Base-by-base conservation (phyloP, 257 asterid genomes). In the Verbascum thapsus region DNA sequence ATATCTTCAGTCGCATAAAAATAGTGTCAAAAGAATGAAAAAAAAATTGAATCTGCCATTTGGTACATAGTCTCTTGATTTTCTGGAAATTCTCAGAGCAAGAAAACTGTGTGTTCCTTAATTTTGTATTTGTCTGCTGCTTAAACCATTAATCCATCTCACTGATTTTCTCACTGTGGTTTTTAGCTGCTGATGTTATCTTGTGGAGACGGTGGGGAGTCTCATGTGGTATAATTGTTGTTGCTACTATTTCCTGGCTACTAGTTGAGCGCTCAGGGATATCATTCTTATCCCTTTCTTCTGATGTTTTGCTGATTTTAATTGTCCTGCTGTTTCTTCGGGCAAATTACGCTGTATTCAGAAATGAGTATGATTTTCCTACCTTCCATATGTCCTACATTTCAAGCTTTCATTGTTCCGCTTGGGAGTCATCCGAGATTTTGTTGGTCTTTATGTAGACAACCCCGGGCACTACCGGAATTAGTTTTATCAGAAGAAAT, bases 401-500 rank as follows among this genome's bases (percentile, higher is more conserved):
- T 76, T 61, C 47, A 17, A 37, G 9, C 40, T 50, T 44, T 39
- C 16, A 3, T 70, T 43, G 45, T 49, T 57, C 37, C 55, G 22
- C 44, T 0, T 52, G 32, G 53, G 40, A 61, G 37, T 75, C 65
- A 70, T 56, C 64, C 56, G n/a, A 67, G 32, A 63, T 63, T 38
- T 23, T 57, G 66, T 62, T 79, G 45, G 62, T 57, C 50, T 58
- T 76, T 61, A 34, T 60, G 34, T 85, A 92, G 99, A 75, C 90
- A 72, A 63, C 85, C 76, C 16, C 83, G 72, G 58, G 58, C 86
- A 20, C 79, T 92, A 61, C 97, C 97, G 2, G 99, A 87, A 75
- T 79, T 92, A 64, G 88, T 87, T 67, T 74, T 92, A 66, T 83
- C 99, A 43, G 99, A 92, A 79, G 99, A 92, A 79, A 90, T 92